phyloP scores from a whole-genome alignment of 139 green algal genomes.

The Coelastrella sp. region DNA sequence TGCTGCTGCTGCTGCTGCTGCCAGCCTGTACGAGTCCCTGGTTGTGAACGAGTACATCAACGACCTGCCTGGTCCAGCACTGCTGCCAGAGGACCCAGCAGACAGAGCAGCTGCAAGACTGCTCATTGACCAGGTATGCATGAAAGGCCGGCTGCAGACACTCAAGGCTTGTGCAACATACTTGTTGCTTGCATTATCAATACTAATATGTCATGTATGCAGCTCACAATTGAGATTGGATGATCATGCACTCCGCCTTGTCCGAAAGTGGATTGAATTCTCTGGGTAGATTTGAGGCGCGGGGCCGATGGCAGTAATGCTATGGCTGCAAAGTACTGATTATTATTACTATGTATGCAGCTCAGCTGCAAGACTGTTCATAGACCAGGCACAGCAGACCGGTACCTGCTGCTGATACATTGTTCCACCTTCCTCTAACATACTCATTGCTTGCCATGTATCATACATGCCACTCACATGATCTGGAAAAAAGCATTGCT shows the following conservation, averaged over 20 bases:
- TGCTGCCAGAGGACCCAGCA: constrained; percentile 19
- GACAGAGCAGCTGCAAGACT: background rate
- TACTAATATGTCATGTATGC: background rate
- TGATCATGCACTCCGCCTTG: too few relatives aligned
- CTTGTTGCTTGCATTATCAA: background rate
- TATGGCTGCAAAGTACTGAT: too few relatives aligned
- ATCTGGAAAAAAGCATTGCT: too few relatives aligned
- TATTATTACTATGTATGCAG: background rate
- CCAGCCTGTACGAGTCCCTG: constrained; percentile 10
- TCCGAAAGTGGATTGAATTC: too few relatives aligned
- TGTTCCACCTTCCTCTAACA: background rate
- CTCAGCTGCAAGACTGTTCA: background rate
- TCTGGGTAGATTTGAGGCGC: too few relatives aligned
- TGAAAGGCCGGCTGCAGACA: too few relatives aligned
- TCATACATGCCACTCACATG: too few relatives aligned
- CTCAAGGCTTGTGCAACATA: background rate
- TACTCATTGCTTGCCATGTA: too few relatives aligned
- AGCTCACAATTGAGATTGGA: too few relatives aligned
- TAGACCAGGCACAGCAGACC: background rate
- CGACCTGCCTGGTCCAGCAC: constrained; percentile 12
- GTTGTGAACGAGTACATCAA: constrained; percentile 32
- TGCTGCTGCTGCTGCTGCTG: background rate
- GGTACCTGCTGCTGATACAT: background rate
- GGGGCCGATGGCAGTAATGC: too few relatives aligned
- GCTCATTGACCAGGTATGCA: constrained; percentile 43